Base-by-base conservation (phyloP, 805 yeast genomes). In the Wickerhamomyces chaumierensis region DNA sequence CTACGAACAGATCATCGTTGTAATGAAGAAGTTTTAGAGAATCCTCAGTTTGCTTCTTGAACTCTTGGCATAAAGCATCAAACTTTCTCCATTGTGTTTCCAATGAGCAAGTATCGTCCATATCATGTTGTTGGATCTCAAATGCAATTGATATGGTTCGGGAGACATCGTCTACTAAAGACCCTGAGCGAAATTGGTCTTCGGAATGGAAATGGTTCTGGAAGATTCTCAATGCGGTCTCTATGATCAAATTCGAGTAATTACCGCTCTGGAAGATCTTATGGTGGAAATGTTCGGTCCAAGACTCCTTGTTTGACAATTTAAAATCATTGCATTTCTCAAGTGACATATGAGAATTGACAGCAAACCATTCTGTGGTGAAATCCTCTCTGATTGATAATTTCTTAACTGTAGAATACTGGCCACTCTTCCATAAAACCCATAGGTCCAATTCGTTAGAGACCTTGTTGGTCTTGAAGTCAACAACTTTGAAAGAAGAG, bases 51-150 rank as follows among this genome's bases (percentile, higher is more conserved):
- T 69, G 67, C 42, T 71, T 79, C 42, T 69, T 71, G 38, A 82
- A 65, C 49, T 87, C 95, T 40, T 71, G 73, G 52, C 94, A 79
- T 19, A 87, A 63, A 2, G 83, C 68, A 41, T 77, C 80, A 41
- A 88, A 70, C 42, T 79, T 75, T 27, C 71, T 63, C 82, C 94
- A 78, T 48, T 78, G 78, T 23, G 67, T 67, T 36, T 60, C 57
- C n/a, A 67, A 44, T 31, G 62, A 62, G 5, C 57, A 42, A 18
- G 62, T 51, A 44, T 63, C 63, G 2, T 60, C 56, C 28, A 59
- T 54, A 33, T 57, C 60, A 23, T 23, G 18, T 18, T 45, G 34
- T 14, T 25, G n/a, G 18, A 37, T 33, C 7, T 48, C 45, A 18
- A 44, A 64, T 37, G 53, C 52, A 31, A 45, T 54, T 39, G 51